phyloP scores from a whole-genome alignment of 371 early-diverging fungal genomes.

The Apophysomyces sp. region DNA sequence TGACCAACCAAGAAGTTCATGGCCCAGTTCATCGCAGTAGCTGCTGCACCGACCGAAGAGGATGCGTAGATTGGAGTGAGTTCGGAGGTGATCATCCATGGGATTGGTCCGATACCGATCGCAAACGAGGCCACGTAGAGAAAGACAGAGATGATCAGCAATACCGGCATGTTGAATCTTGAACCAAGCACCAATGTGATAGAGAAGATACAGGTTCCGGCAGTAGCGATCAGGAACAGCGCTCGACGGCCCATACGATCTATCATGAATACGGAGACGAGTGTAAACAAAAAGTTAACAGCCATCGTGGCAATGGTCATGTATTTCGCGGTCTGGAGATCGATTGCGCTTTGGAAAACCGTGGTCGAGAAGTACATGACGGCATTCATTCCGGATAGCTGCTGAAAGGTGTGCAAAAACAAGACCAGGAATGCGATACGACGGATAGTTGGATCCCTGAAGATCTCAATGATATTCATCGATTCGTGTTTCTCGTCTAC shows the following conservation, averaged over 20 bases:
- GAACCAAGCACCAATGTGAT: slow-evolving; percentile 57
- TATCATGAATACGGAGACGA: slow-evolving; percentile 57
- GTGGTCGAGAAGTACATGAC: slow-evolving; percentile 80
- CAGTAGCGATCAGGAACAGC: slow-evolving; percentile 63
- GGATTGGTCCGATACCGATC: slow-evolving; percentile 83
- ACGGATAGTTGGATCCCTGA: slow-evolving; percentile 42
- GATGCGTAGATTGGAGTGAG: slow-evolving; percentile 68
- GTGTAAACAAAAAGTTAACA: slow-evolving; percentile 62
- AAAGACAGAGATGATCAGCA: slow-evolving; percentile 68
- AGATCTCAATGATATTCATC: slow-evolving; percentile 39
- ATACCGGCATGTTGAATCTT: slow-evolving; percentile 37
- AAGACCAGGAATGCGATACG: slow-evolving; percentile 58
- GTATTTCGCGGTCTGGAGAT: slow-evolving; percentile 49
- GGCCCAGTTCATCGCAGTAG: slow-evolving; percentile 65
- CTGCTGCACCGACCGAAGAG: slow-evolving; percentile 51
- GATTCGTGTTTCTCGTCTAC: slow-evolving; percentile 1
- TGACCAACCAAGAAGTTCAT: slow-evolving; percentile 52
- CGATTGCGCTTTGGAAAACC: slow-evolving; percentile 49
- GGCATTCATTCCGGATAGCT: slow-evolving; percentile 87
- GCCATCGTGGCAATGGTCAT: slow-evolving; percentile 61
- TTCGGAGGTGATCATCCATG: slow-evolving; percentile 78
- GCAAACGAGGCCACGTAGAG: slow-evolving; percentile 84
- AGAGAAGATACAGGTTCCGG: slow-evolving; percentile 57
- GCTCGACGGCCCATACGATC: slow-evolving; percentile 76
- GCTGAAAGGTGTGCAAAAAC: slow-evolving; percentile 60